These are phyloP conservation scores for Daldinia eschscholtzii DNA, from an alignment of 2,329 filamentous ascomycete species.

Conservation along the genomic window DNA sequence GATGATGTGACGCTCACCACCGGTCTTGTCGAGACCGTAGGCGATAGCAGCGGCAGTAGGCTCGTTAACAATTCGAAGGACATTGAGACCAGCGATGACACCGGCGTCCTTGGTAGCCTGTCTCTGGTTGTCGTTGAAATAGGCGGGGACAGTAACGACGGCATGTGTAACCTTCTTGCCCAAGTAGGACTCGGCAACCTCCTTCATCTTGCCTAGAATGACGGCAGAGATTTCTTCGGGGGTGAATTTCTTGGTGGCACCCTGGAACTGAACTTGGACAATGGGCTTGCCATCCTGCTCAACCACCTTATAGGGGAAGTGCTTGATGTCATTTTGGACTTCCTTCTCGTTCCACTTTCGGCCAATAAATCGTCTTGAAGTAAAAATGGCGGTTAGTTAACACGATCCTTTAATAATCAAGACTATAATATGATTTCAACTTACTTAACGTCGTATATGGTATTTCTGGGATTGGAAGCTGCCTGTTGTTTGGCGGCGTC, in stretches of 20 bases:
- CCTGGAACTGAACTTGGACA: constrained; percentile 79
- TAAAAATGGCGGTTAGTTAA: constrained; percentile 51
- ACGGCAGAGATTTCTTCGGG: constrained; percentile 86
- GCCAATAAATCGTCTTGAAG: constrained; percentile 82
- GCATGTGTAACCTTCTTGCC: constrained; percentile 88
- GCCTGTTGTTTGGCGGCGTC: constrained; percentile 98
- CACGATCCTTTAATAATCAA: constrained; percentile 45
- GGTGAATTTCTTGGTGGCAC: constrained; percentile 77
- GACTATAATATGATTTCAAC: constrained; percentile 52
- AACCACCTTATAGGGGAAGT: constrained; percentile 96
- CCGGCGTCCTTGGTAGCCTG: constrained; percentile 97
- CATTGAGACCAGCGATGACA: constrained; percentile 90
- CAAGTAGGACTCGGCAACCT: constrained; percentile 82
- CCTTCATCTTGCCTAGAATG: constrained; percentile 88
- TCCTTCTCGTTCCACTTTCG: constrained; percentile 87
- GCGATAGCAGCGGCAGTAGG: constrained; percentile 95
- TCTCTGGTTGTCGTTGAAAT: constrained; percentile 99
- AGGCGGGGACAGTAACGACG: constrained; percentile 94
- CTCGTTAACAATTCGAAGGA: constrained; percentile 96
- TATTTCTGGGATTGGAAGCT: constrained; percentile 80
- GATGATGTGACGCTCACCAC: constrained; percentile 87
- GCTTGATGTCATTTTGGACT: constrained; percentile 93
- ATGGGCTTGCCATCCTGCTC: constrained; percentile 91
- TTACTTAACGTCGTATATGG: constrained; percentile 87
- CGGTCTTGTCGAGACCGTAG: constrained; percentile 91